These are phyloP conservation scores for Lippia alba DNA, from an alignment of 305 asterid genomes.

Conservation along the genomic window DNA sequence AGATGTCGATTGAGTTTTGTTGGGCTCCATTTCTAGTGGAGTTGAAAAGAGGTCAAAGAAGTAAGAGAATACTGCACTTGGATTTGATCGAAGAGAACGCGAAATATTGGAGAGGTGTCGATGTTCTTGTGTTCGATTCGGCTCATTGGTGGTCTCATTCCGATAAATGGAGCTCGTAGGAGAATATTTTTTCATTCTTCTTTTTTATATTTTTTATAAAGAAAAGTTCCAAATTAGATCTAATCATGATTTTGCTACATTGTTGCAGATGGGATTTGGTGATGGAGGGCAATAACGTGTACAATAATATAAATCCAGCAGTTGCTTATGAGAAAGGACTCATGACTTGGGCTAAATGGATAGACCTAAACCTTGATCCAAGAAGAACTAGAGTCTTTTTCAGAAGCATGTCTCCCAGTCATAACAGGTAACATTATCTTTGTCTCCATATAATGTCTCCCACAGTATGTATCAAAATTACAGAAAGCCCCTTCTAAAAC, in stretches of 20 bases:
- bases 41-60: slow-evolving; percentile 58
- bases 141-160: slow-evolving; percentile 99
- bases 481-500: no score
- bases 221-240: neutral
- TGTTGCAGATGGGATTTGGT: slow-evolving; percentile 76
- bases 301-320: slow-evolving; percentile 59
- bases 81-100: slow-evolving; percentile 90
- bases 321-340: slow-evolving; percentile 83
- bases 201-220: no score
- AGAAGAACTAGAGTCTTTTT: slow-evolving; percentile 67
- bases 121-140: slow-evolving; percentile 85
- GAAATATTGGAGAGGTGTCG: slow-evolving; percentile 85
- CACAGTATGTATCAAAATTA: no score
- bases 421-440: slow-evolving; percentile 56
- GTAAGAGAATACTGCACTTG: slow-evolving; percentile 70
- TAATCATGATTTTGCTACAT: neutral
- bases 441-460: no score
- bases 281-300: slow-evolving; percentile 70
- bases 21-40: slow-evolving; percentile 96
- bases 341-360: slow-evolving; percentile 82
- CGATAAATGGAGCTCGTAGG: slow-evolving; percentile 79
- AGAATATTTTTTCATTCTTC: neutral
- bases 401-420: slow-evolving; percentile 87
- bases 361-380: slow-evolving; percentile 82
- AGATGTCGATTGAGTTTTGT: slow-evolving; percentile 81